Percentiles rank a stretch among this genome's conserved stretches.
phyloP scores from a whole-genome alignment of 164 flowering plant genomes.

The Dillenia turbinata region DNA sequence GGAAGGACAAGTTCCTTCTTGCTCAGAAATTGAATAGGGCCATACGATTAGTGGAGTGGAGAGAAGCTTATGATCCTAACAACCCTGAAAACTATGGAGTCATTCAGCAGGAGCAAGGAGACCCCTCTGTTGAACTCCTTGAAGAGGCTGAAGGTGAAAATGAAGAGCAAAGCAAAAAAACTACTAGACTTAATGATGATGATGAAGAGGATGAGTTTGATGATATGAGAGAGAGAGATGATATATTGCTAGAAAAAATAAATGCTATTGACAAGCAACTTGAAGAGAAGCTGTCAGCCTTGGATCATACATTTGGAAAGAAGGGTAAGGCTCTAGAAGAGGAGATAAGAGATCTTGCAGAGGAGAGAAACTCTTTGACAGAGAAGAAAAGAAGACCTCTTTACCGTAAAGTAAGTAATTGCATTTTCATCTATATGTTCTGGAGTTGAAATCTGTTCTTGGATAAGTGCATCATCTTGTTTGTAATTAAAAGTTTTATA shows the following conservation, averaged over 20 bases:
- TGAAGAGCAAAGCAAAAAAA: constrained; percentile 30
- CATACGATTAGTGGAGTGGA: constrained; percentile 70
- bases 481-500: no score
- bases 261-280: constrained; percentile 75
- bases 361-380: constrained; percentile 78
- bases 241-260: constrained; percentile 57
- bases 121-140: constrained; percentile 1
- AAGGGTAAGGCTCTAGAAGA: constrained; percentile 81
- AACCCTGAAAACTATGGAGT: constrained; percentile 80
- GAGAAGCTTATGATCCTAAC: constrained; percentile 80
- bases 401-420: constrained; percentile 62
- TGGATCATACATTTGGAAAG: constrained; percentile 90
- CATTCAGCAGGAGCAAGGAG: constrained; percentile 44
- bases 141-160: constrained; percentile 12
- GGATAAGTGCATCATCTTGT: no score
- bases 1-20: constrained; percentile 73
- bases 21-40: constrained; percentile 82
- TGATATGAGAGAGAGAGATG: constrained; percentile 72
- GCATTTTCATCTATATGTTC: no score
- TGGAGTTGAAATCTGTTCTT: no score
- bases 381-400: constrained; percentile 81
- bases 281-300: constrained; percentile 71
- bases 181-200: constrained; percentile 26
- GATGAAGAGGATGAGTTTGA: constrained; percentile 60
- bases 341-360: constrained; percentile 87